Evolutionary conservation across 768 basidiomycete species (phyloP).

Genomic region (Leccinellum luteum): DNA sequence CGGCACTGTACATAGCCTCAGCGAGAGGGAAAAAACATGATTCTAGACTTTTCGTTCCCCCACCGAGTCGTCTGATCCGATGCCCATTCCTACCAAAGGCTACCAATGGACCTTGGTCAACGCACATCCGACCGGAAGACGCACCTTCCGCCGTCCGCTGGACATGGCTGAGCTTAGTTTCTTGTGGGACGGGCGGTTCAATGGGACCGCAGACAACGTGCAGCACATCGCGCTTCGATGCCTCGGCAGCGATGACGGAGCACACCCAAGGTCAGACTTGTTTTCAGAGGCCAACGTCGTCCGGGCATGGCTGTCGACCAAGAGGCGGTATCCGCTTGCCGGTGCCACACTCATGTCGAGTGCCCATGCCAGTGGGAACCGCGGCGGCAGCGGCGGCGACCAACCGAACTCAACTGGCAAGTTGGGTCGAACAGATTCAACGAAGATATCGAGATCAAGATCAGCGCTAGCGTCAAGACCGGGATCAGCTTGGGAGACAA

Average conservation of each 20-base stretch:
- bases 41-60: background rate
- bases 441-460: too few species aligned
- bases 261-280: constrained; percentile 15
- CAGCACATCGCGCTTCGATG: constrained; percentile 28
- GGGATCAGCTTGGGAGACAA: constrained; percentile 7
- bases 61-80: background rate
- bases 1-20: too few species aligned
- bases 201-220: constrained; percentile 44
- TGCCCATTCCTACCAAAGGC: background rate
- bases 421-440: too few species aligned
- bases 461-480: too few species aligned
- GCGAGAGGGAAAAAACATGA: too few species aligned
- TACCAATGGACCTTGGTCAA: constrained; percentile 12
- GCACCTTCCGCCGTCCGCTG: constrained; percentile 36
- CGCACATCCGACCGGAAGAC: constrained; percentile 1
- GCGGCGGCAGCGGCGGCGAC: background rate
- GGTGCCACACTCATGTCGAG: constrained; percentile 32
- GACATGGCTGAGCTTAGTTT: constrained; percentile 41
- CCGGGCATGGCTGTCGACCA: constrained; percentile 46
- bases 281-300: constrained; percentile 36
- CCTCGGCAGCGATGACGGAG: constrained; percentile 20
- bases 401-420: background rate
- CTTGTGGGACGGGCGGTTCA: constrained; percentile 40
- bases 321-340: constrained; percentile 49
- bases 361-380: background rate